These are phyloP conservation scores for Monosporozyma servazzii DNA, from an alignment of 805 yeast genomes.

Conservation along the genomic window DNA sequence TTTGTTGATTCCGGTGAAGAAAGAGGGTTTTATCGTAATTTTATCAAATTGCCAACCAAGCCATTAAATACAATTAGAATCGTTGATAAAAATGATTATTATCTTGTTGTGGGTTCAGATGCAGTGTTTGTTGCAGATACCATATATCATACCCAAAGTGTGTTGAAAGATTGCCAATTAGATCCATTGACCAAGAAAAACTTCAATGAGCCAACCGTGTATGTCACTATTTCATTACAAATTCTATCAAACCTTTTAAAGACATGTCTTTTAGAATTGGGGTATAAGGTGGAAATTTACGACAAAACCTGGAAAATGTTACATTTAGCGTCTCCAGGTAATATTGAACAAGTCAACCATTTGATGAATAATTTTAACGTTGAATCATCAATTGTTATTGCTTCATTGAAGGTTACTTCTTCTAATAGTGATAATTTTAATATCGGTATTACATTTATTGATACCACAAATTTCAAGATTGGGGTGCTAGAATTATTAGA, in stretches of 20 bases:
- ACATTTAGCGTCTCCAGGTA: slow-evolving; percentile 81
- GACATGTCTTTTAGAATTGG: slow-evolving; percentile 58
- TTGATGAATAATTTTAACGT: slow-evolving; percentile 41
- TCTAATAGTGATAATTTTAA: slow-evolving; percentile 32
- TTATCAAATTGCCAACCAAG: slow-evolving; percentile 40
- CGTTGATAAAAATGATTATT: slow-evolving; percentile 79
- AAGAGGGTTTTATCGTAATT: slow-evolving; percentile 40
- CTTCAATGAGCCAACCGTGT: slow-evolving; percentile 27
- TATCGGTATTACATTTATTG: slow-evolving; percentile 67
- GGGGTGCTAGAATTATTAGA: slow-evolving; percentile 77
- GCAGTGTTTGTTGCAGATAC: slow-evolving; percentile 76
- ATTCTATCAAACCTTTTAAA: slow-evolving; percentile 59
- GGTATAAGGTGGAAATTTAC: slow-evolving; percentile 74
- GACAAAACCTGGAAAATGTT: slow-evolving; percentile 51
- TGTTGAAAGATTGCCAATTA: slow-evolving; percentile 45
- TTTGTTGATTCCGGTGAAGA: slow-evolving; percentile 46
- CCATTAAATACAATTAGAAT: slow-evolving; percentile 50
- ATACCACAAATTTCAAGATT: slow-evolving; percentile 54
- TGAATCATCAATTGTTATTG: slow-evolving; percentile 46
- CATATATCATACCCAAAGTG: slow-evolving; percentile 76
- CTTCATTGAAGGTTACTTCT: slow-evolving; percentile 31
- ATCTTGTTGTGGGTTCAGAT: slow-evolving; percentile 63
- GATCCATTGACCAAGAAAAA: slow-evolving; percentile 34
- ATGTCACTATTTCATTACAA: slow-evolving; percentile 70
- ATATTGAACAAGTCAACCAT: slow-evolving; percentile 68